A percentile compares a stretch with the other conserved stretches of the same genome.
These are phyloP conservation scores for Aspergillus fumigatiaffinis DNA, from an alignment of 2,329 filamentous ascomycete genomes.

Conservation along the genomic window DNA sequence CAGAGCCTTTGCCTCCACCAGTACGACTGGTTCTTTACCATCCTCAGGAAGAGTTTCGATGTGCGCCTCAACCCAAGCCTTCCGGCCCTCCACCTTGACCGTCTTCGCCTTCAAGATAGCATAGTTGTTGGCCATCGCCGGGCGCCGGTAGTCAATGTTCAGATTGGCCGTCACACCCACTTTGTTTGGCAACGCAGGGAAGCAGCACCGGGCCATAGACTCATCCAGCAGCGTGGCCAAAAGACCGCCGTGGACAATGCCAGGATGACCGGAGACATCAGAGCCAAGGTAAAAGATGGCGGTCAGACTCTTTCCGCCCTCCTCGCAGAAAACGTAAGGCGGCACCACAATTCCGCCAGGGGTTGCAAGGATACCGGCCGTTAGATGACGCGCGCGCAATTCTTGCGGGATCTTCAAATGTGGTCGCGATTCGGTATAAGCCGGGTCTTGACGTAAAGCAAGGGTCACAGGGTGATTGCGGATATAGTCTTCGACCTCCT, in stretches of 20 bases:
- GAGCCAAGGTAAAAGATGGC: conserved; percentile 73
- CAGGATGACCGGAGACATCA: conserved; percentile 82
- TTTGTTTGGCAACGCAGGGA: conserved; percentile 80
- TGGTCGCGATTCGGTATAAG: conserved; percentile 72
- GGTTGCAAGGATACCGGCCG: conserved; percentile 73
- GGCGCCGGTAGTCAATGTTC: conserved; percentile 75
- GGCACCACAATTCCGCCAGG: conserved; percentile 74
- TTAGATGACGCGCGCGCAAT: conserved; percentile 71
- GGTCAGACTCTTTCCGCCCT: conserved; percentile 64
- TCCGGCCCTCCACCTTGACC: conserved; percentile 81
- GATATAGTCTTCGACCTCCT: conserved; percentile 68
- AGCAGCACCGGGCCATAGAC: conserved; percentile 81
- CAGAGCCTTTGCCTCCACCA: conserved; percentile 79
- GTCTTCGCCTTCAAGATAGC: conserved; percentile 77
- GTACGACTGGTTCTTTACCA: conserved; percentile 59
- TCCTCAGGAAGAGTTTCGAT: conserved; percentile 72
- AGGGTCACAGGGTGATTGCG: conserved; percentile 68
- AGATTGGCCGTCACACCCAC: conserved; percentile 79
- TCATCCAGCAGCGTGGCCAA: conserved; percentile 93
- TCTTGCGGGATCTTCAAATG: conserved; percentile 77
- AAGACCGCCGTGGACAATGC: conserved; percentile 84
- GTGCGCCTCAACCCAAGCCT: conserved; percentile 87
- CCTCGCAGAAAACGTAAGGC: conserved; percentile 71
- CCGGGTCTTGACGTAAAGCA: conserved; percentile 63
- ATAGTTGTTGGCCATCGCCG: conserved; percentile 70